Evolutionary conservation across 2,329 filamentous ascomycete species (phyloP).

Genomic region (Penicillium sp.): DNA sequence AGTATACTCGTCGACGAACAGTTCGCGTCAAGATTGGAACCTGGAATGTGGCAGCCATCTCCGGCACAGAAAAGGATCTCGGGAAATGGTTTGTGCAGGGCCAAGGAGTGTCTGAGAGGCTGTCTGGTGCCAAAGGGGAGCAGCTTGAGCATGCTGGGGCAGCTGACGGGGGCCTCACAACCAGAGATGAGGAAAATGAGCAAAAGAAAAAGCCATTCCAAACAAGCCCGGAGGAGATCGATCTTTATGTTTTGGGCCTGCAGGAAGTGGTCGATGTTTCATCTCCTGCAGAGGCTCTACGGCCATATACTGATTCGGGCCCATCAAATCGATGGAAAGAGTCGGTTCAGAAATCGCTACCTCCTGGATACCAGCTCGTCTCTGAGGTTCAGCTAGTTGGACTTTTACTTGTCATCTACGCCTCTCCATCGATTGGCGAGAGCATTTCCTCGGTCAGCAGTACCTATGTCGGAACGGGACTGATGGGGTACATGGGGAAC

Average conservation of each 20-base stretch:
- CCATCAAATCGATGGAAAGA: slow-evolving; percentile 78
- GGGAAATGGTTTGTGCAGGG: slow-evolving; percentile 84
- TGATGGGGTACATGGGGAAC: slow-evolving; percentile 93
- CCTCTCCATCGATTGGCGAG: slow-evolving; percentile 71
- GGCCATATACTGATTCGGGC: slow-evolving; percentile 70
- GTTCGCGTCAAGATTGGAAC: slow-evolving; percentile 87
- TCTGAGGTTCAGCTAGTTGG: slow-evolving; percentile 84
- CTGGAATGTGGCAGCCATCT: slow-evolving; percentile 89
- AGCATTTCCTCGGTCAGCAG: slow-evolving; percentile 81
- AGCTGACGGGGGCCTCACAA: slow-evolving; percentile 18
- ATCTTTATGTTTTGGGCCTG: slow-evolving; percentile 83
- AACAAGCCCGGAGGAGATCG: slow-evolving; percentile 62
- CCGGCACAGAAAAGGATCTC: slow-evolving; percentile 84
- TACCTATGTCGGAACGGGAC: slow-evolving; percentile 79
- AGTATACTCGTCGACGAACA: slow-evolving; percentile 74
- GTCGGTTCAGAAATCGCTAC: slow-evolving; percentile 71
- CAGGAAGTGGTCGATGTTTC: slow-evolving; percentile 91
- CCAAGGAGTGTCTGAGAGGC: slow-evolving; percentile 64
- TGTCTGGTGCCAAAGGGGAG: slow-evolving; percentile 53
- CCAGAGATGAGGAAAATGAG: slow-evolving; percentile 43
- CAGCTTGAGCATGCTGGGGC: slow-evolving; percentile 13
- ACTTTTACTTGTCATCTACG: slow-evolving; percentile 80
- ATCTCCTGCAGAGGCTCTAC: slow-evolving; percentile 74
- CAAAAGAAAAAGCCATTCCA: slow-evolving; percentile 41
- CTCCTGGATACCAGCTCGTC: slow-evolving; percentile 72